Percentiles rank a stretch among this genome's conserved stretches.
Conservation (phyloP, 352 stramenopile species). For the Pythium pectinolyticum region DNA sequence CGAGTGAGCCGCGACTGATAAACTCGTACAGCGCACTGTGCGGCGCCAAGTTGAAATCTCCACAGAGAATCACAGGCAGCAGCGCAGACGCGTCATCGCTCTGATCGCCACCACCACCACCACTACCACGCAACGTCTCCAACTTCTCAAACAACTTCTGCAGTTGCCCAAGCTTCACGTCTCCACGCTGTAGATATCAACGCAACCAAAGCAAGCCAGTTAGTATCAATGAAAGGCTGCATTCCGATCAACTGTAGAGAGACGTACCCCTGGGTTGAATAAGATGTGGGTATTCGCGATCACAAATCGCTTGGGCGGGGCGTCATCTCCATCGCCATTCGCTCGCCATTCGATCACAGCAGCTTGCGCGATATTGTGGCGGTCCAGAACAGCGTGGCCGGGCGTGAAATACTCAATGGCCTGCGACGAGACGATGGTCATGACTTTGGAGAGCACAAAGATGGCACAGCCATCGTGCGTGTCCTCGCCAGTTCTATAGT, state of each 20-base stretch:
- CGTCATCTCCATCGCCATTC: constrained; percentile 3
- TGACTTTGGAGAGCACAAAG: constrained; percentile 50
- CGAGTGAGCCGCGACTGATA: constrained; percentile 42
- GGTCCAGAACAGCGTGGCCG: constrained; percentile 46
- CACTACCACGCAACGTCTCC: constrained; percentile 3
- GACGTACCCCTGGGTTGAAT: constrained; percentile 64
- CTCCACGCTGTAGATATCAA: constrained; percentile 41
- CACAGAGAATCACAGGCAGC: constrained; percentile 53
- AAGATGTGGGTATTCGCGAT: constrained; percentile 71
- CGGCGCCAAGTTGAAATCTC: constrained; percentile 69
- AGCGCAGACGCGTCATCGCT: too few species aligned
- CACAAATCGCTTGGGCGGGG: constrained; percentile 36
- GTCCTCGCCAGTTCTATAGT: constrained; percentile 49
- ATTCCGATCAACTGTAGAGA: not conserved
- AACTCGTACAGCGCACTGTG: constrained; percentile 70
- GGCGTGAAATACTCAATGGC: constrained; percentile 49
- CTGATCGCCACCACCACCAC: too few species aligned
- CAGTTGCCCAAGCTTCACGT: constrained; percentile 67
- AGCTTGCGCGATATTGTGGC: constrained; percentile 59
- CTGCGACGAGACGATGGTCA: constrained; percentile 44
- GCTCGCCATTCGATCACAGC: constrained; percentile 41
- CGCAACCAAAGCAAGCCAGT: not conserved
- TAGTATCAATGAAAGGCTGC: too few species aligned
- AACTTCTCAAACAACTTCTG: constrained; percentile 47
- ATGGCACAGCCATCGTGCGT: constrained; percentile 70